Evolutionary conservation across 1,284 basidiomycete genomes (phyloP), one percentile per base, ranked within the genome.

Genomic region (Cryptococcus jaspeensis): DNA sequence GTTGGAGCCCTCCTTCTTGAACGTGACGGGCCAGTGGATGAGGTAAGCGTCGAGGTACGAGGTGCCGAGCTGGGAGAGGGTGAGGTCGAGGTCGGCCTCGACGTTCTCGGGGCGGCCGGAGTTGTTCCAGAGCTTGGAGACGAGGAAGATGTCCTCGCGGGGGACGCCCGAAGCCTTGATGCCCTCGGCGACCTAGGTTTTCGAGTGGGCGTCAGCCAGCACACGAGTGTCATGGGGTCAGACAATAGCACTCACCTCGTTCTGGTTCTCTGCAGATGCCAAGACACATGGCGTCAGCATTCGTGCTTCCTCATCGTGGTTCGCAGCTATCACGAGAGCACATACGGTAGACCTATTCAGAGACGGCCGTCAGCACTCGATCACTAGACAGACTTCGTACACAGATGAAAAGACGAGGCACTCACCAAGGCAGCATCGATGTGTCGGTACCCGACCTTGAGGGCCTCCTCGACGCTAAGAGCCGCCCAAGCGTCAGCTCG

Each of bases 1-100:
- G 23, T 64, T 44, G 39, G 23, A 82, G 22, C 84, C 50, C 83
- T 80, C 16, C 85, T 22, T 22, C 20, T 73, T 76, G 75, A 92
- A 89, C 0, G 88, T 83, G 38, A 90, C 85, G 1, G 92, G 91
- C 91, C 91, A 95, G 80, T 94, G 91, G 59, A 94, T 80, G 47
- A 92, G 80, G 70, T 89, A 92, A 25, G 91, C 81, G 72, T 94
- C 91, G 39, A 94, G 80, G 70, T 93, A 93, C 43, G 84, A 80
- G 28, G 84, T 75, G 20, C 85, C 85, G 54, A 92, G 83, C 69
- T 87, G 84, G 53, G 76, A 71, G n/a, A 93, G 81, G 11, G 89
- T 88, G 74, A 84, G 81, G 63, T 90, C 84, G 54, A 92, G 84
- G 69, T 87, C 87, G 28, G 80, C 83, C 79, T 88, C 87, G 22